Conservation (phyloP, 768 basidiomycete species). For the Suillus clintonianus region DNA sequence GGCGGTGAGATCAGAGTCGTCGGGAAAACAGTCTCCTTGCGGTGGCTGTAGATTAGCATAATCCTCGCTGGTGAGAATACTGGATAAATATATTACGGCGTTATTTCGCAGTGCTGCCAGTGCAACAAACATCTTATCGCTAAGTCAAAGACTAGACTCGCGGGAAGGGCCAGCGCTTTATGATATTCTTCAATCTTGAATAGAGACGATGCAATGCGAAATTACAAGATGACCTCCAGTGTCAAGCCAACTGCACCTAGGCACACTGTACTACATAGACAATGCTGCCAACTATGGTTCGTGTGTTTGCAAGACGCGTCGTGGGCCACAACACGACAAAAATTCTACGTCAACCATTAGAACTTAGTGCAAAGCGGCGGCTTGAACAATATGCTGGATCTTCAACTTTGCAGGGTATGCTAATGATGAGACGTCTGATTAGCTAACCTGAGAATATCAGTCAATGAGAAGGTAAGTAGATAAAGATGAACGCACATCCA, state of each 20-base stretch:
- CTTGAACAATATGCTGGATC: neutral
- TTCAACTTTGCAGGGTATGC: neutral
- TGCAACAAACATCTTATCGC: neutral
- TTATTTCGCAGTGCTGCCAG: neutral
- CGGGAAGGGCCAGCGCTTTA: neutral
- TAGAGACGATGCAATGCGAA: neutral
- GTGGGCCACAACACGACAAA: neutral
- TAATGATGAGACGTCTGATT: neutral
- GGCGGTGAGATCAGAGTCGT: neutral
- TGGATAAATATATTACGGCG: neutral
- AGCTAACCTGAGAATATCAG: neutral
- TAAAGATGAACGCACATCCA: neutral
- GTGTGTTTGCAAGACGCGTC: neutral
- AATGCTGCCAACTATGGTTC: neutral
- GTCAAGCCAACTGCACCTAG: neutral
- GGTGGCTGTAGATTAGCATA: neutral
- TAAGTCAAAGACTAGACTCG: too few relatives aligned
- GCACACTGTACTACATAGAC: neutral
- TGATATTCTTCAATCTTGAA: neutral
- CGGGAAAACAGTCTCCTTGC: neutral
- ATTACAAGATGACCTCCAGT: neutral
- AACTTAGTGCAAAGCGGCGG: neutral
- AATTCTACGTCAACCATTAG: too few relatives aligned
- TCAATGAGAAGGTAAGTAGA: neutral
- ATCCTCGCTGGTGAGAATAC: too few relatives aligned